Conservation (phyloP, 1,139 yeast genomes). For the Hyphopichia buzzinii region DNA sequence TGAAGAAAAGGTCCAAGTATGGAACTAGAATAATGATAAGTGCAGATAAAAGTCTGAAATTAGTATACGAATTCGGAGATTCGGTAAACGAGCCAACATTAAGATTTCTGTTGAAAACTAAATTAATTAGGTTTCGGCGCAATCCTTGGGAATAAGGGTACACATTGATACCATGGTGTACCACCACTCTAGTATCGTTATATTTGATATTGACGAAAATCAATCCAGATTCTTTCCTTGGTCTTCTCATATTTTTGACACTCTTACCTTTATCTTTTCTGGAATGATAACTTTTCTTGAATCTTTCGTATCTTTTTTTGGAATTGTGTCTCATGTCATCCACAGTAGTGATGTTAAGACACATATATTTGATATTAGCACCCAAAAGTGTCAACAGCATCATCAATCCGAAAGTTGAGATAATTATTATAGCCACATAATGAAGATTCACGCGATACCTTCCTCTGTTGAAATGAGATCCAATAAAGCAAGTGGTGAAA, state of each 20-base stretch:
- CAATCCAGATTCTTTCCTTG: conserved; percentile 30
- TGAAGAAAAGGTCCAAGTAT: conserved; percentile 22
- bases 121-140: conserved; percentile 32
- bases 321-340: conserved; percentile 32
- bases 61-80: conserved; percentile 8
- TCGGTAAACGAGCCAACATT: conserved; percentile 14
- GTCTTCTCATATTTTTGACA: conserved; percentile 10
- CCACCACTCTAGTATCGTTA: conserved; percentile 26
- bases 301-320: conserved; percentile 19
- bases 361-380: conserved; percentile 38
- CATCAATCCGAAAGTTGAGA: conserved; percentile 30
- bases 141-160: conserved; percentile 30
- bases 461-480: conserved; percentile 19
- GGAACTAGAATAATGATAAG: conserved; percentile 28
- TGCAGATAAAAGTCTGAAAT: conserved; percentile 15
- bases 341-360: conserved; percentile 45
- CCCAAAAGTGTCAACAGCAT: conserved; percentile 37
- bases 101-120: conserved; percentile 29
- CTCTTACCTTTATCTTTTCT: conserved; percentile 2
- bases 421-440: conserved; percentile 39
- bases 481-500: conserved; percentile 27
- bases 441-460: conserved; percentile 39
- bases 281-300: conserved; percentile 12
- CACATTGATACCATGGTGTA: conserved; percentile 24
- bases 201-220: conserved; percentile 31